Evolutionary conservation across 495 filamentous ascomycete genomes (phyloP), one percentile per base, ranked within the genome.

Genomic region (Trichoderma erinaceum): DNA sequence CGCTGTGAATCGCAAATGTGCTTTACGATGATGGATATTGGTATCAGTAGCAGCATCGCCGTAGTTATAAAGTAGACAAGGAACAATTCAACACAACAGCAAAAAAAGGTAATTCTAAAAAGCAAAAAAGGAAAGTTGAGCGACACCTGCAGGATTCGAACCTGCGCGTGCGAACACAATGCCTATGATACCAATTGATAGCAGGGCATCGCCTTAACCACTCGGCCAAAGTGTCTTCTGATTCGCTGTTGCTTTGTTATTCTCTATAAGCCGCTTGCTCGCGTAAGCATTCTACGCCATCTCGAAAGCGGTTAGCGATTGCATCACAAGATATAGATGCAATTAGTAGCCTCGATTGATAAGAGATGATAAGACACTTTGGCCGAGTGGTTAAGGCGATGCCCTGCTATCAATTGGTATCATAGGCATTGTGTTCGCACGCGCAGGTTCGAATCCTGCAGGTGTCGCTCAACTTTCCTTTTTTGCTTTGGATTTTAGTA

Each of bases 111-210:
- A 29, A 12, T 6, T n/a, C 13, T 29, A 56, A 58, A 3, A 58
- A 2, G 52, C 56, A 32, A 32, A 61, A 61, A 61, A 18, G 8
- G 8, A 52, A 52, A 29, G 29, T 46, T 46, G 50, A 56, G 16
- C 56, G 56, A 61, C 56, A 61, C 56, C 56, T 61, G 56, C 56
- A 61, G 56, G 56, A 61, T 61, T 61, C 56, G 56, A 61, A 61
- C 56, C 56, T 61, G 56, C 56, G 56, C 56, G 56, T 61, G 56
- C 56, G 56, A 61, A 61, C 56, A 61, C 56, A 61, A 61, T 61
- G 56, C 56, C 56, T 61, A 32, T 61, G 25, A 61, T 61, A 61
- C 25, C 56, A 21, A 21, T 29, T 29, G 56, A 61, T 61, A 61
- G 56, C 56, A 61, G 56, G 56, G 56, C 56, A 61, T 61, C 56